Evolutionary conservation across 768 basidiomycete species (phyloP).

Genomic region (Russula dissimulans): DNA sequence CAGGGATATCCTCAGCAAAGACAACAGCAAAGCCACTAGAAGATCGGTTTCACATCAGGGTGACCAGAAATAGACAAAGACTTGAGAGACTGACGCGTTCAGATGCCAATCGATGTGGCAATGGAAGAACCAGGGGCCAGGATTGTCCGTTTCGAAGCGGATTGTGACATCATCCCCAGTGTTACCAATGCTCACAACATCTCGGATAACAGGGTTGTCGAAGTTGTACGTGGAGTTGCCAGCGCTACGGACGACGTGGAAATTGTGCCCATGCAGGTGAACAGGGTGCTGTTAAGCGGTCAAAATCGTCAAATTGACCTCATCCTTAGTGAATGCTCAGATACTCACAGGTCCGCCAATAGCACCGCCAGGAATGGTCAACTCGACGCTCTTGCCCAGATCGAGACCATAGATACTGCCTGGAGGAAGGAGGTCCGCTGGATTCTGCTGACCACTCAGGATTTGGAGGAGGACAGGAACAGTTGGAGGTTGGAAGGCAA

Average conservation of each 20-base stretch:
- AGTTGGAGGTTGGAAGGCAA: constrained; percentile 32
- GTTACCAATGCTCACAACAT: not conserved
- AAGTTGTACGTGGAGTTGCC: not conserved
- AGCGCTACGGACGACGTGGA: not conserved
- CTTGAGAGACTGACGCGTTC: not conserved
- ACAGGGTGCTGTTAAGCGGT: not conserved
- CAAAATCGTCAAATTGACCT: not conserved
- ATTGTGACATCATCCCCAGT: not conserved
- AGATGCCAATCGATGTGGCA: not conserved
- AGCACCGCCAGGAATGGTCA: constrained; percentile 36
- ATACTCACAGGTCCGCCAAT: constrained; percentile 24
- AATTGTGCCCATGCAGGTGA: not conserved
- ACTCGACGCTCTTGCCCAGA: constrained; percentile 37
- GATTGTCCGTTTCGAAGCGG: not conserved
- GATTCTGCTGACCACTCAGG: constrained; percentile 40
- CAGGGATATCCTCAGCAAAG: not conserved
- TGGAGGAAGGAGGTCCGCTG: constrained; percentile 39
- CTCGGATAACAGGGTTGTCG: not conserved
- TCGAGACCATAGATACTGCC: constrained; percentile 42
- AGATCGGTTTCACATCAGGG: too few relatives aligned
- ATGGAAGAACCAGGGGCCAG: not conserved
- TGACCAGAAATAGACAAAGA: not conserved
- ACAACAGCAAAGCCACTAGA: not conserved
- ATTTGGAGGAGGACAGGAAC: constrained; percentile 51
- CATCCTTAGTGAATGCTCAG: too few relatives aligned